Percentiles rank a stretch among this genome's conserved stretches.
phyloP scores from a whole-genome alignment of 768 basidiomycete species.

The Favolaschia claudopus region DNA sequence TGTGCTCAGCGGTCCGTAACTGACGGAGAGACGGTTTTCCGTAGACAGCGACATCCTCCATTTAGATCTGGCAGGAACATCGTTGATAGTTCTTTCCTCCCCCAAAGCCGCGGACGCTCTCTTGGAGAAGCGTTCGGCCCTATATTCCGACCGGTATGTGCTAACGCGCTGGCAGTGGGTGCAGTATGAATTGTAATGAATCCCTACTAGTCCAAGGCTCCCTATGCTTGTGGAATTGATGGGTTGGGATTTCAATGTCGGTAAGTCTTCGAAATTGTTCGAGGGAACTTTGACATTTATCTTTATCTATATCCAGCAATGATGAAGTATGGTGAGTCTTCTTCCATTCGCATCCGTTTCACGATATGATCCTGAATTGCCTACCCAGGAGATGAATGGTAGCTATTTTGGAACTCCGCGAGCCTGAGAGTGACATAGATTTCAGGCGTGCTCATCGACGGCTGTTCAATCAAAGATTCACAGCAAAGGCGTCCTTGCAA shows the following conservation, averaged over 20 bases:
- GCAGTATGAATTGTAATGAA: too few relatives aligned
- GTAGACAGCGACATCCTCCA: conserved; percentile 18
- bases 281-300: too few relatives aligned
- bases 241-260: conserved; percentile 39
- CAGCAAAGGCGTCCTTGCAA: conserved; percentile 30
- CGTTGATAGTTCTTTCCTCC: conserved; percentile 14
- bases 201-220: conserved; percentile 21
- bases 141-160: conserved; percentile 27
- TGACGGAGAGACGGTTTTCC: too few relatives aligned
- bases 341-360: neutral
- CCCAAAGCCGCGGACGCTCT: neutral
- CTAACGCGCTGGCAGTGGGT: too few relatives aligned
- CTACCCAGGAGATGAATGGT: conserved; percentile 29
- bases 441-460: conserved; percentile 43
- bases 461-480: conserved; percentile 40
- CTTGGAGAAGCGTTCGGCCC: conserved; percentile 10
- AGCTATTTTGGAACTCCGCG: too few relatives aligned
- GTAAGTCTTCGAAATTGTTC: neutral
- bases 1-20: neutral
- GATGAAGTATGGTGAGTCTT: conserved; percentile 38
- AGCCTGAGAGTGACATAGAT: too few relatives aligned
- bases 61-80: conserved; percentile 1
- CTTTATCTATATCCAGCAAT: conserved; percentile 4
- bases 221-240: conserved; percentile 31
- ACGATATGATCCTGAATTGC: conserved; percentile 15